These are phyloP conservation scores for Trichoderma gamsii DNA, from an alignment of 495 filamentous ascomycete genomes.

Conservation along the genomic window DNA sequence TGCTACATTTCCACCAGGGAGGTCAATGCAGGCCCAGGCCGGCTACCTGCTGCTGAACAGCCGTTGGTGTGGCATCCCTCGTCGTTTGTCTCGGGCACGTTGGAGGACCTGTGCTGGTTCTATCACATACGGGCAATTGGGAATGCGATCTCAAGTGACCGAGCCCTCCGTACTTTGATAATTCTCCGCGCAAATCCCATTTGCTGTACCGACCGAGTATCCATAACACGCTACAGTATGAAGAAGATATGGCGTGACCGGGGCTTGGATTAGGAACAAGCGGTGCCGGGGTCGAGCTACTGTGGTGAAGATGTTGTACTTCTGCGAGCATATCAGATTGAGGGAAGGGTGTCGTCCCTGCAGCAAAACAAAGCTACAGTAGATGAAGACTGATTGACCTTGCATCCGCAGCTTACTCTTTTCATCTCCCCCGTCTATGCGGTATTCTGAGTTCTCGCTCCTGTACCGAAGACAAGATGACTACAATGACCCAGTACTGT, in stretches of 20 bases:
- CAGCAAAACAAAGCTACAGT: neutral
- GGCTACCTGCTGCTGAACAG: neutral
- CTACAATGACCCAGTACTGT: neutral
- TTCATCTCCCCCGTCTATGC: neutral
- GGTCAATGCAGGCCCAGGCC: no score
- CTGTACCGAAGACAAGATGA: neutral
- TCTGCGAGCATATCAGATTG: neutral
- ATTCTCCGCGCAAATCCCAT: neutral
- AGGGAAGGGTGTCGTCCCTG: neutral
- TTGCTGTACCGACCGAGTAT: neutral
- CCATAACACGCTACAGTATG: neutral
- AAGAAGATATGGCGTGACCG: conserved; percentile 2
- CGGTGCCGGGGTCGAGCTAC: neutral
- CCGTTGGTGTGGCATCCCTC: neutral
- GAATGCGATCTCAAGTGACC: neutral
- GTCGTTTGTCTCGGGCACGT: no score
- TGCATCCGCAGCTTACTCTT: neutral
- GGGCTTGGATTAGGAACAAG: neutral
- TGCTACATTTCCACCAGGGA: no score
- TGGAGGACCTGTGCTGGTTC: neutral
- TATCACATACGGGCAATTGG: no score
- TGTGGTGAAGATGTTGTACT: neutral
- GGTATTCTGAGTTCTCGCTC: neutral
- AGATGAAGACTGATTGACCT: neutral
- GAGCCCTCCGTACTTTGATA: neutral